Evolutionary conservation across 2,329 filamentous ascomycete species (phyloP).

Genomic region (Fusarium redolens): DNA sequence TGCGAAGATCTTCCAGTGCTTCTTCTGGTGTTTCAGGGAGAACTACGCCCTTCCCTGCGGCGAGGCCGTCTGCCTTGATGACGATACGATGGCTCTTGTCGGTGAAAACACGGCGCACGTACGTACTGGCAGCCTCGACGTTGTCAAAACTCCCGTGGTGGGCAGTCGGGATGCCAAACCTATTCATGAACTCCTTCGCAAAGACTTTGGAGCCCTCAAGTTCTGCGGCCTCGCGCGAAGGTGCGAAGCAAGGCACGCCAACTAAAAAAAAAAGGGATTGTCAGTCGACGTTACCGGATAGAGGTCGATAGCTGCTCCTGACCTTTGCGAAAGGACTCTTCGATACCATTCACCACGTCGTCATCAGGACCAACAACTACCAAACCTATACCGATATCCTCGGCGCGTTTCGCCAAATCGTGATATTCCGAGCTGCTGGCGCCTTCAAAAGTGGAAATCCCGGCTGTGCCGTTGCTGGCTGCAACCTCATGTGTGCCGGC

Average conservation of each 20-base stretch:
- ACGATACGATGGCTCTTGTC: constrained; percentile 66
- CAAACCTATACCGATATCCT: constrained; percentile 71
- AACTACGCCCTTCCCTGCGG: constrained; percentile 75
- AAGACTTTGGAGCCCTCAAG: constrained; percentile 85
- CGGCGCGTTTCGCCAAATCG: constrained; percentile 69
- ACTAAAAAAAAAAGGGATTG: constrained; percentile 52
- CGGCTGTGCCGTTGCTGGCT: constrained; percentile 53
- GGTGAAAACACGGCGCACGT: constrained; percentile 65
- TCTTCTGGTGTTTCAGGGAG: constrained; percentile 62
- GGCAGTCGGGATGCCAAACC: constrained; percentile 78
- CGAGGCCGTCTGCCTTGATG: constrained; percentile 80
- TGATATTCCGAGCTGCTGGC: constrained; percentile 67
- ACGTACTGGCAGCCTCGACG: constrained; percentile 68
- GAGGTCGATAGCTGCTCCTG: not conserved
- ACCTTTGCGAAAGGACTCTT: constrained; percentile 67
- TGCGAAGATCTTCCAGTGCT: constrained; percentile 69
- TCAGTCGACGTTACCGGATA: not conserved
- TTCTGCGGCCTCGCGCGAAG: constrained; percentile 73
- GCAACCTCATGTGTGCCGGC: constrained; percentile 66
- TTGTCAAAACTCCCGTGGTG: constrained; percentile 75
- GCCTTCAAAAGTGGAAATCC: constrained; percentile 66
- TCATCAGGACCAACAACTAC: constrained; percentile 81
- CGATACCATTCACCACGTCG: constrained; percentile 79
- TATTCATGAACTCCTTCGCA: constrained; percentile 83
- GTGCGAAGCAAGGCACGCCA: constrained; percentile 75